phyloP scores from a whole-genome alignment of 225 moss, liverwort and hornwort genomes.

The Pseudoscleropodium purum region DNA sequence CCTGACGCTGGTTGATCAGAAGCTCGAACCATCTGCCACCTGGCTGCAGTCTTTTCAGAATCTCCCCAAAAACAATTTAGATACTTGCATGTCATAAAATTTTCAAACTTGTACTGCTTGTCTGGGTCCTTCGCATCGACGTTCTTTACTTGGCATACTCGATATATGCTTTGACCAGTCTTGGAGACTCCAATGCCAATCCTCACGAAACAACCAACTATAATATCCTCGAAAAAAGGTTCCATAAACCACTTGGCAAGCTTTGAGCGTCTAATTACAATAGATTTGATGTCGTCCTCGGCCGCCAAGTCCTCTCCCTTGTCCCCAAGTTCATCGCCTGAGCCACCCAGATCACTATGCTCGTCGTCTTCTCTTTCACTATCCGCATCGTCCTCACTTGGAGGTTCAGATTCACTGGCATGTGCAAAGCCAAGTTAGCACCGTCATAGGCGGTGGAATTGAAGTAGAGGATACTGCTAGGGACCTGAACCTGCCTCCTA shows the following conservation, averaged over 20 bases:
- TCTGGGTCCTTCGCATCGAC: slow-evolving; percentile 91
- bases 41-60: slow-evolving; percentile 26
- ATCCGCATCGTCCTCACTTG: slow-evolving; percentile 76
- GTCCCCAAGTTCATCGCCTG: slow-evolving; percentile 70
- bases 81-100: slow-evolving; percentile 83
- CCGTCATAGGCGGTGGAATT: not conserved
- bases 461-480: not conserved
- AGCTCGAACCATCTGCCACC: slow-evolving; percentile 99
- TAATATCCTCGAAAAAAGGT: slow-evolving; percentile 69
- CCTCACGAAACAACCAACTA: slow-evolving; percentile 52
- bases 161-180: slow-evolving; percentile 76
- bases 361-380: slow-evolving; percentile 87
- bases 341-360: slow-evolving; percentile 58
- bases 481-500: not conserved
- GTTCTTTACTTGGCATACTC: slow-evolving; percentile 84
- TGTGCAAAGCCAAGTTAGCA: slow-evolving; percentile 10
- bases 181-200: slow-evolving; percentile 73
- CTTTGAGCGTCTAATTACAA: slow-evolving; percentile 90
- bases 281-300: slow-evolving; percentile 63
- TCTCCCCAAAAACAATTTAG: slow-evolving; percentile 87
- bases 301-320: slow-evolving; percentile 57
- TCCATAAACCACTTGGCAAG: slow-evolving; percentile 99
- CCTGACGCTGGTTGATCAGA: slow-evolving; percentile 83
- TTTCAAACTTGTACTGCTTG: slow-evolving; percentile 93
- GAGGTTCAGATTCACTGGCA: slow-evolving; percentile 70